A percentile compares a stretch with the other conserved stretches of the same genome.
Conservation (phyloP, 768 basidiomycete species). For the Rickenella mellea region DNA sequence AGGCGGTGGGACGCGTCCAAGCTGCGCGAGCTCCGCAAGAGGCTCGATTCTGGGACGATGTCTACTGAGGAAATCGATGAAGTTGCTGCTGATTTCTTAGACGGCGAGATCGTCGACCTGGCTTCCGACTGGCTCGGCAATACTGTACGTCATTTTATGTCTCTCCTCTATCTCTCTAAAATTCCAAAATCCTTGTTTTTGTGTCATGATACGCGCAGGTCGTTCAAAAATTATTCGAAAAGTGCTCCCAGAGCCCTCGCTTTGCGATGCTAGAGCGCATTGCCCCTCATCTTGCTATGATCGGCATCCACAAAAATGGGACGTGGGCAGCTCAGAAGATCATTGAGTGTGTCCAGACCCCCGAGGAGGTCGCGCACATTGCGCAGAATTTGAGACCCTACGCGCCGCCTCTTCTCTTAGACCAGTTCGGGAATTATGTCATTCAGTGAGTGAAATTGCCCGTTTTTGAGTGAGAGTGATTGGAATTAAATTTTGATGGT, state of each 20-base stretch:
- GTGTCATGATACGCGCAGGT: constrained; percentile 37
- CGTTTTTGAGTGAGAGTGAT: too few species aligned
- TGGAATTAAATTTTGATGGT: too few species aligned
- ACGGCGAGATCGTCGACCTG: constrained; percentile 90
- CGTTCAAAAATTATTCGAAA: constrained; percentile 95
- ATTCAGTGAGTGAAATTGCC: constrained; percentile 61
- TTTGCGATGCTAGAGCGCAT: constrained; percentile 92
- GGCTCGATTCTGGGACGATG: constrained; percentile 85
- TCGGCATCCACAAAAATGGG: constrained; percentile 98
- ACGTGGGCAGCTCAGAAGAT: constrained; percentile 99
- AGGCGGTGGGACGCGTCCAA: constrained; percentile 91
- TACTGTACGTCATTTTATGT: constrained; percentile 45
- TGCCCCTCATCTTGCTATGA: constrained; percentile 88
- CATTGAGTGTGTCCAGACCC: constrained; percentile 85
- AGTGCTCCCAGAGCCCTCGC: constrained; percentile 66
- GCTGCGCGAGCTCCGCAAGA: constrained; percentile 88
- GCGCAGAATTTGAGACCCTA: constrained; percentile 85
- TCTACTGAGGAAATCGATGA: constrained; percentile 80
- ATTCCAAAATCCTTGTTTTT: neutral
- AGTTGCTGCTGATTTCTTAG: constrained; percentile 83
- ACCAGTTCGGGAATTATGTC: constrained; percentile 91
- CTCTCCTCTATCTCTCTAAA: neutral
- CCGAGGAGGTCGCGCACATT: constrained; percentile 80
- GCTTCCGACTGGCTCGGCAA: constrained; percentile 99
- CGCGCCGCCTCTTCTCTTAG: constrained; percentile 85